Base-by-base conservation (phyloP, 164 flowering plant species). In the Vitis amurensis region DNA sequence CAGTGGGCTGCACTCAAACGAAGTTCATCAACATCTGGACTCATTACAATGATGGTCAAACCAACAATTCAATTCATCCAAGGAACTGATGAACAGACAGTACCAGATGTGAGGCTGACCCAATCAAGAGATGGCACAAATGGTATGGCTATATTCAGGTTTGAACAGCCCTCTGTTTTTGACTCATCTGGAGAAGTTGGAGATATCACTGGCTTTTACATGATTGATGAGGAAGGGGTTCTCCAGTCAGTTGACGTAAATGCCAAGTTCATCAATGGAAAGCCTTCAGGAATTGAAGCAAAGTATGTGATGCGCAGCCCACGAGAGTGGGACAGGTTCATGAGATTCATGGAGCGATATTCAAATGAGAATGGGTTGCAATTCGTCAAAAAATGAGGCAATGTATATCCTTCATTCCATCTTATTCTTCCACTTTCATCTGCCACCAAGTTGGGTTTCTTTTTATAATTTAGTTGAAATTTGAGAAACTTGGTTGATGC, bases 281-380 rank as follows among this genome's bases (percentile, higher is more conserved):
- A 90, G 74, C 99, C 99, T 30, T 80, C 96, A 14, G 85, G 82
- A 19, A 81, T 95, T 69, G 99, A 91, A 79, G 99, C 99, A 2
- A 95, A 88, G 76, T 89, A 95, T 72, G 50, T 93, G 7, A 95
- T 93, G 97, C 80, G 99, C 71, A 78, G 76, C 27, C 89, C 98
- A 1, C 74, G 84, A 66, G 98, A 93, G 17, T 95, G 98, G 99
- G 99, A 95, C 74, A 79, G 98, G 73, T 95, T 95, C 83, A 95
- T 95, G 99, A 89, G 98, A 68, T 95, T 95, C 83, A 95, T 95
- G 99, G 99, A 93, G 81, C 80, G 99, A 29, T 95, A 93, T 79
- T 85, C 99, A 2, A 76, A 90, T 51, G 90, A 70, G 8, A 95
- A 95, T 61, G 98, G 98, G 61, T 81, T 95, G 90, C 91, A 88